Evolutionary conservation across 805 yeast species (phyloP).

Genomic region (Komagataella kurtzmanii): DNA sequence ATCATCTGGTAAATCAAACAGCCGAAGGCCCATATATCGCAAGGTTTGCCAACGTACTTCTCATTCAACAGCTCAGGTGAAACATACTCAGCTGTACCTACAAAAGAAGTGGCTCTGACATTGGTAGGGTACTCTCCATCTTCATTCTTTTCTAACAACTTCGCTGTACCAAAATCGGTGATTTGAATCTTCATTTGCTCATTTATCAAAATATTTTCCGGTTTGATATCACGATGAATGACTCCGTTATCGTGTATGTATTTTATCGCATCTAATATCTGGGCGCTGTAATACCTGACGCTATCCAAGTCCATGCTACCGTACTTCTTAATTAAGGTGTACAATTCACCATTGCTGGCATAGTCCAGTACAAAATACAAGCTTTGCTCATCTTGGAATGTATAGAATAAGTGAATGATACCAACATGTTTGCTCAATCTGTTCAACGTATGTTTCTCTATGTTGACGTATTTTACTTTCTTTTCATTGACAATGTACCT

Average conservation of each 20-base stretch:
- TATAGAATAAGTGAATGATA: conserved; percentile 55
- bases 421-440: conserved; percentile 49
- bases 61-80: conserved; percentile 70
- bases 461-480: conserved; percentile 74
- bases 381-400: conserved; percentile 67
- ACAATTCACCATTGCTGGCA: conserved; percentile 69
- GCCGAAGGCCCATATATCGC: conserved; percentile 52
- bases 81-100: conserved; percentile 78
- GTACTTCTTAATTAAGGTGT: conserved; percentile 50
- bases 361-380: conserved; percentile 66
- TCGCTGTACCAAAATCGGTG: conserved; percentile 82
- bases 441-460: conserved; percentile 70
- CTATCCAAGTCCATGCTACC: conserved; percentile 65
- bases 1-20: conserved; percentile 50
- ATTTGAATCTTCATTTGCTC: conserved; percentile 46
- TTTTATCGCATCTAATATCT: conserved; percentile 57
- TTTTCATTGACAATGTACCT: conserved; percentile 70
- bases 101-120: conserved; percentile 66
- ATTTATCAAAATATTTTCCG: conserved; percentile 66
- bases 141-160: conserved; percentile 41
- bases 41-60: conserved; percentile 50
- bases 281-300: conserved; percentile 57
- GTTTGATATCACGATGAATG: conserved; percentile 70
- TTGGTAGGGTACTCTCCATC: conserved; percentile 50
- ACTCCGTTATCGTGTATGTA: conserved; percentile 68